Evolutionary conservation across 176 grass and related monocot genomes (phyloP), one percentile per base, ranked within the genome.

Genomic region (Phragmites australis): DNA sequence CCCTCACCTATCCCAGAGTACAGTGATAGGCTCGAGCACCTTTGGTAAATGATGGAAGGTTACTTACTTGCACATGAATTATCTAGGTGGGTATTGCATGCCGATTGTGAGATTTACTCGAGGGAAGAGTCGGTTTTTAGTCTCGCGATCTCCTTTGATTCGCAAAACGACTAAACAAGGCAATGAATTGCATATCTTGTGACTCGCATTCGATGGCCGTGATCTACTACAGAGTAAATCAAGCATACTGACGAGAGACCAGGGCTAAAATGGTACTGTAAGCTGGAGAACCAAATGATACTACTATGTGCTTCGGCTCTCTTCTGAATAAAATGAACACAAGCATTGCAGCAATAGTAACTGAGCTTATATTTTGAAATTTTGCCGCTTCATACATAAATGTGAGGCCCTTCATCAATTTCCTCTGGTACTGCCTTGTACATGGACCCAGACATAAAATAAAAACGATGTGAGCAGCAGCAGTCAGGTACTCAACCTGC

Each of bases 371-470:
- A 21, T 59, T 47, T 37, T 34, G 21, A 39, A 61, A 72, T 39
- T 0, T 15, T n/a, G n/a, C 34, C 53, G 54, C 29, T 61, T 59
- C 7, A 47, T 58, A 6, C 9, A 37, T 53, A 37, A 72, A 72
- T 53, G 70, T 34, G 60, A 19, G 46, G 16, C 31, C 69, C 29
- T 2, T 51, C 27, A 72, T 51, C 27, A 72, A 37, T 60, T 49
- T 47, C 57, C 41, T 26, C 34, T 37, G n/a, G n/a, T n/a, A 58
- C 61, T 65, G n/a, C 30, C n/a, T 8, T 70, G 74, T 70, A 62
- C 74, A 70, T 0, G 42, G 43, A 85, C 0, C 30, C 41, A 70
- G 26, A 70, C 65, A 74, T 78, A 80, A 43, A 43, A 75, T 26
- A 86, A 77, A 75, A 67, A 19, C 59, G 6, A 27, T 29, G 46